Evolutionary conservation across 768 basidiomycete genomes (phyloP).

Genomic region (Agaricus sinodeliciosus): DNA sequence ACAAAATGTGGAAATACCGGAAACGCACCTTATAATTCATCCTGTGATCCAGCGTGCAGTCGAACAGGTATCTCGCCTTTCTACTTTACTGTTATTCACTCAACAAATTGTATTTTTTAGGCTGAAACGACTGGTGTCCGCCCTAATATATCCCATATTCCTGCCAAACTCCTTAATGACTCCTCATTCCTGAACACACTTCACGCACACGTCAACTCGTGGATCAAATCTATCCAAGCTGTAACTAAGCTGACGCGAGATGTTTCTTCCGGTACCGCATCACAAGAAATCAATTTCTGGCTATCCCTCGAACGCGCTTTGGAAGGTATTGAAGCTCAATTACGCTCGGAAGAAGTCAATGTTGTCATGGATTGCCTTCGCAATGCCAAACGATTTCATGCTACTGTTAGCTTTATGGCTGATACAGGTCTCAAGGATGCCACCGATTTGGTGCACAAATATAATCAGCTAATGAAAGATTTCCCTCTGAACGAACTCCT

Average conservation of each 20-base stretch:
- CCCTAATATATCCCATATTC: conserved; percentile 73
- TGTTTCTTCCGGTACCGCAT: conserved; percentile 90
- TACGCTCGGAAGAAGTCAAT: conserved; percentile 86
- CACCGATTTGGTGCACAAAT: conserved; percentile 90
- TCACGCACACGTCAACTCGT: conserved; percentile 89
- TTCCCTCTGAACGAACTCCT: conserved; percentile 96
- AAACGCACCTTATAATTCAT: conserved; percentile 89
- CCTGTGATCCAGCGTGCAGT: conserved; percentile 85
- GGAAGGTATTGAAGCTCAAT: conserved; percentile 88
- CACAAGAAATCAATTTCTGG: conserved; percentile 99
- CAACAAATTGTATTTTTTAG: conserved; percentile 12
- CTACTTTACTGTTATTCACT: background rate
- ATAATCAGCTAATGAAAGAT: conserved; percentile 98
- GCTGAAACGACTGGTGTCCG: conserved; percentile 47
- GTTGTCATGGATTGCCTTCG: conserved; percentile 92
- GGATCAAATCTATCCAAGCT: conserved; percentile 97
- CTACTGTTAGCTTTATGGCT: conserved; percentile 95
- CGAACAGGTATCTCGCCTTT: conserved; percentile 41
- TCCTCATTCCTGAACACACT: conserved; percentile 89
- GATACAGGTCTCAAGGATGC: conserved; percentile 97
- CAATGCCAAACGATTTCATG: conserved; percentile 94
- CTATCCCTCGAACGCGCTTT: conserved; percentile 88
- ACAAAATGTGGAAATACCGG: conserved; percentile 98
- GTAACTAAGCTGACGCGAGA: conserved; percentile 96
- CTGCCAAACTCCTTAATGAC: conserved; percentile 72